A percentile compares a stretch with the other conserved stretches of the same genome.
Evolutionary conservation across 345 rosid genomes (phyloP).

Genomic region (Hirschfeldia incana): DNA sequence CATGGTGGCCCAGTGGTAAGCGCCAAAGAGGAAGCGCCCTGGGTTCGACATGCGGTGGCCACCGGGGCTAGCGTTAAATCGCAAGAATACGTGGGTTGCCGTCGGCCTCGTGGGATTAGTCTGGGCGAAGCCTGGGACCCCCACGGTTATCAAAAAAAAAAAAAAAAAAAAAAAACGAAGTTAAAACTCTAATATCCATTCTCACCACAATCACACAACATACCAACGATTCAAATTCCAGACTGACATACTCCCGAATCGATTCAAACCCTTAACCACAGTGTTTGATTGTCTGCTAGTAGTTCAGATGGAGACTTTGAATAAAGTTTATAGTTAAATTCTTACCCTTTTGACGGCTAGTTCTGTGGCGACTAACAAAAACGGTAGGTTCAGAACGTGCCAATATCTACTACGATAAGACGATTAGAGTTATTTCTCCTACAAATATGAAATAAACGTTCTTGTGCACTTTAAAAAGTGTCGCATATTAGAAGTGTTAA

Average conservation of each 20-base stretch:
- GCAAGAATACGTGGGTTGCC: no score
- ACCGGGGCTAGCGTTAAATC: no score
- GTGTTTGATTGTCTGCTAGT: background rate
- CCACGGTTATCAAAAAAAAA: no score
- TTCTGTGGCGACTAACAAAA: background rate
- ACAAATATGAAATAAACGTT: background rate
- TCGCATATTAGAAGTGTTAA: background rate
- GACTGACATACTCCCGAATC: background rate
- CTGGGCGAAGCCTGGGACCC: no score
- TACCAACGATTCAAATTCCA: background rate
- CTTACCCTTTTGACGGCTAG: background rate
- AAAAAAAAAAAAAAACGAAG: no score
- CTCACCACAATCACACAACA: background rate
- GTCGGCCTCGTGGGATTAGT: no score
- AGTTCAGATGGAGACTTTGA: background rate
- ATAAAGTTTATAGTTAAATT: background rate
- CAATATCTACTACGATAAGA: background rate
- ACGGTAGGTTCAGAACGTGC: background rate
- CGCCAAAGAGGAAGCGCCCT: no score
- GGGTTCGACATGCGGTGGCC: no score
- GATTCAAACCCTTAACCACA: no score
- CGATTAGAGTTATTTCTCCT: no score
- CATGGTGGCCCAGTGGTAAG: no score
- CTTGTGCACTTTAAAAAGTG: background rate
- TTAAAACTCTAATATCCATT: background rate